These are phyloP conservation scores for Coemansia sp. DNA, from an alignment of 192 early-diverging fungal genomes.

Conservation along the genomic window DNA sequence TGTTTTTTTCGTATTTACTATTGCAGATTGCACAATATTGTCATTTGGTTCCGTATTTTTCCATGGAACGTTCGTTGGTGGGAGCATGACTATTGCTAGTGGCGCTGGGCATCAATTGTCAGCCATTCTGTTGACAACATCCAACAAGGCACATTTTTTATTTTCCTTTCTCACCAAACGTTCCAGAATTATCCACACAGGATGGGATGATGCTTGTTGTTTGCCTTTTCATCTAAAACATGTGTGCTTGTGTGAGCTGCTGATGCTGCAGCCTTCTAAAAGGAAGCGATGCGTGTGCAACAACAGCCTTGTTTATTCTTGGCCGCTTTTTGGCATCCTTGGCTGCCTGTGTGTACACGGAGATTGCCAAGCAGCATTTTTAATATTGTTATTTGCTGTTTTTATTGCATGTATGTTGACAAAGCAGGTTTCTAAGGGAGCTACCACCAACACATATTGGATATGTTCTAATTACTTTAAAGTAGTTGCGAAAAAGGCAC, in stretches of 20 bases:
- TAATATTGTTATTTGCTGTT: too few species aligned
- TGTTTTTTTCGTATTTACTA: conserved; percentile 1
- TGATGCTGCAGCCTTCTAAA: not conserved
- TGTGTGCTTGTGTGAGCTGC: not conserved
- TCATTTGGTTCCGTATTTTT: not conserved
- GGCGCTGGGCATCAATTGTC: conserved; percentile 2
- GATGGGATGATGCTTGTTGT: too few species aligned
- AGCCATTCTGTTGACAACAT: not conserved
- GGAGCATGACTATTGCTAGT: not conserved
- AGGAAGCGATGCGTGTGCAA: not conserved
- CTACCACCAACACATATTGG: too few species aligned
- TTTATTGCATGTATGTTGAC: too few species aligned
- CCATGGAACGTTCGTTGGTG: not conserved
- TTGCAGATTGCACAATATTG: not conserved
- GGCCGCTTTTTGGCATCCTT: not conserved
- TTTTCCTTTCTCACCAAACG: not conserved
- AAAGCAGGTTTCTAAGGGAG: too few species aligned
- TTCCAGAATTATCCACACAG: not conserved
- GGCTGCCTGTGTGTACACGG: not conserved
- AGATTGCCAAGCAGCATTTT: not conserved
- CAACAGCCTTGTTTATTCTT: not conserved
- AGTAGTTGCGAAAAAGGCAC: too few species aligned
- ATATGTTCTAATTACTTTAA: too few species aligned
- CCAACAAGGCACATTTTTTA: not conserved
- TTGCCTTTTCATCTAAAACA: too few species aligned